These are phyloP conservation scores for Wallacemonas sp. DNA, from an alignment of 208 protist genomes.

Conservation along the genomic window DNA sequence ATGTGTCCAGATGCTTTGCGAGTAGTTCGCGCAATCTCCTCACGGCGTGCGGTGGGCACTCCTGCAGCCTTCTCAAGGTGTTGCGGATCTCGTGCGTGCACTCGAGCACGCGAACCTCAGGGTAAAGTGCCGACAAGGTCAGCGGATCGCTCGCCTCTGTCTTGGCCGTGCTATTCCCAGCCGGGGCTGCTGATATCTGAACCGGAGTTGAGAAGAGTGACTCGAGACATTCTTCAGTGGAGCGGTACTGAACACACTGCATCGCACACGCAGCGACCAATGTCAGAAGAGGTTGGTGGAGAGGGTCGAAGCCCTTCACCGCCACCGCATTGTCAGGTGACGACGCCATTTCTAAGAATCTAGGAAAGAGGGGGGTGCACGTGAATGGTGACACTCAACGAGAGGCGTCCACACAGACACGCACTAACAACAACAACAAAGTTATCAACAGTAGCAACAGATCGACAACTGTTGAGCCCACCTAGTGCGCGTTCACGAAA, in stretches of 20 bases:
- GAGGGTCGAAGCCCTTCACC: background rate
- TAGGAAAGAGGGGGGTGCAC: too few species aligned
- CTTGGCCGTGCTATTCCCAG: background rate
- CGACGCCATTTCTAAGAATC: background rate
- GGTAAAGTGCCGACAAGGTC: constrained; percentile 30
- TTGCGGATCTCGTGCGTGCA: constrained; percentile 50
- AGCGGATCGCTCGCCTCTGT: background rate
- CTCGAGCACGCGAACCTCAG: constrained; percentile 54
- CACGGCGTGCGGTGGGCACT: constrained; percentile 28
- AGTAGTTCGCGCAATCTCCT: constrained; percentile 26
- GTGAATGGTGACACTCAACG: too few species aligned
- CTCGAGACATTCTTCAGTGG: constrained; percentile 11
- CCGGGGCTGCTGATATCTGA: too few species aligned
- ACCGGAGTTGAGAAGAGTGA: background rate
- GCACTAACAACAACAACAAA: too few species aligned
- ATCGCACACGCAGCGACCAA: background rate
- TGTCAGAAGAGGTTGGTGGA: constrained; percentile 1
- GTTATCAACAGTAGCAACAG: too few species aligned
- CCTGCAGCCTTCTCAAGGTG: constrained; percentile 50
- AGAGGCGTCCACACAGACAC: background rate
- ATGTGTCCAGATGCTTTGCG: constrained; percentile 22
- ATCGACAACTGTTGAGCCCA: too few species aligned
- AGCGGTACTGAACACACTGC: constrained; percentile 11
- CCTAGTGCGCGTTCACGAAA: too few species aligned
- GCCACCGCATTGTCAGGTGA: background rate